A percentile compares a stretch with the other conserved stretches of the same genome.
These are phyloP conservation scores for Musa troglodytarum DNA, from an alignment of 176 grass and related monocot genomes.

Conservation along the genomic window DNA sequence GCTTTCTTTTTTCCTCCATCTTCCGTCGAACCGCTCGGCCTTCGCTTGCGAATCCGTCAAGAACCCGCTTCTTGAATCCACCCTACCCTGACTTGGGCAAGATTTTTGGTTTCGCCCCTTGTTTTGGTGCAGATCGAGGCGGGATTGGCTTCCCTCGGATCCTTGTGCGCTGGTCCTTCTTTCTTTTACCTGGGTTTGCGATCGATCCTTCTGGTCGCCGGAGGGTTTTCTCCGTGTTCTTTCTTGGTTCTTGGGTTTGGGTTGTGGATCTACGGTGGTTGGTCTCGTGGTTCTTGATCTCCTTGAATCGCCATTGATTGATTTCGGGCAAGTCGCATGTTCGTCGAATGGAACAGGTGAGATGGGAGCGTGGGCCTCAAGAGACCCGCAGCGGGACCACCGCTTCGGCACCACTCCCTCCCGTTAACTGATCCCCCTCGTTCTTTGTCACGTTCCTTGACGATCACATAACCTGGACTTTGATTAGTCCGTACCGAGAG, in stretches of 20 bases:
- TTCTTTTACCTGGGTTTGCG: no score
- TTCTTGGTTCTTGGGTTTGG: background rate
- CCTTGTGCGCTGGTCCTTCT: no score
- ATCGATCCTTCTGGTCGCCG: no score
- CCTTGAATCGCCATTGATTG: constrained; percentile 20
- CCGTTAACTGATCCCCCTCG: background rate
- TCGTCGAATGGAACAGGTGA: constrained; percentile 1
- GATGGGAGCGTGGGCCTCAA: background rate
- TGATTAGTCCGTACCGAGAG: background rate
- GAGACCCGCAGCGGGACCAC: constrained; percentile 2
- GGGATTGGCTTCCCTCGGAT: no score
- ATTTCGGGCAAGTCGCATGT: constrained; percentile 7
- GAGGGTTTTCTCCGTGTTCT: background rate
- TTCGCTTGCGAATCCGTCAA: no score
- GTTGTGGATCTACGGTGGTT: background rate
- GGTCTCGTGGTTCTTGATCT: background rate
- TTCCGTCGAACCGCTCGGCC: no score
- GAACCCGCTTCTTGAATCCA: no score
- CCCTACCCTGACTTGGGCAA: no score
- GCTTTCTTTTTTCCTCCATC: no score
- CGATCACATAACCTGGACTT: constrained; percentile 2
- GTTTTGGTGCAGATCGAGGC: no score
- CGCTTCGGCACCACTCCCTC: background rate
- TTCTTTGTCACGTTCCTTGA: background rate
- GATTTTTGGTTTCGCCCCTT: no score